A percentile compares a stretch with the other conserved stretches of the same genome.
Conservation (phyloP, 345 rosid species). For the Acer saccharum region DNA sequence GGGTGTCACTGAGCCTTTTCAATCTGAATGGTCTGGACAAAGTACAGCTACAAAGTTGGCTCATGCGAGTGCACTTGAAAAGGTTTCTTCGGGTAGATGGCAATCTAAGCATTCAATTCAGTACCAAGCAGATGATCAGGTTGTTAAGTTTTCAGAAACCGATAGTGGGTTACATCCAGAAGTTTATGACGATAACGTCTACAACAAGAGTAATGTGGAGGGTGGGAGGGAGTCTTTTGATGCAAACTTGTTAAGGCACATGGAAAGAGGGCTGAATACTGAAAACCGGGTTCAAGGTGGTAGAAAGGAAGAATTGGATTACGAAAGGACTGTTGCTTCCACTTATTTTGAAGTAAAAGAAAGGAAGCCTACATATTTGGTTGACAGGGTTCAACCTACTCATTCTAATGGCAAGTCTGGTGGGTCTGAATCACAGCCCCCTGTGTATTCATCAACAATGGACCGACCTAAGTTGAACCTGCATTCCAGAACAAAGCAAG, state of each 20-base stretch:
- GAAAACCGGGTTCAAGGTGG: conserved; percentile 44
- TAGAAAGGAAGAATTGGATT: conserved; percentile 41
- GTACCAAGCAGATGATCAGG: conserved; percentile 51
- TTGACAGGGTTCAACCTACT: conserved; percentile 37
- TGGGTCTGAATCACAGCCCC: conserved; percentile 39
- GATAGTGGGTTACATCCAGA: conserved; percentile 33
- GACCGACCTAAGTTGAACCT: conserved; percentile 76
- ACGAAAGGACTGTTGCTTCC: conserved; percentile 34
- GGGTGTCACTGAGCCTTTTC: conserved; percentile 40
- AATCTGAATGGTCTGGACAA: conserved; percentile 49
- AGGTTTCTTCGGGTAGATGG: conserved; percentile 81
- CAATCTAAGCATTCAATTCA: conserved; percentile 53
- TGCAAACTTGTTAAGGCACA: conserved; percentile 33
- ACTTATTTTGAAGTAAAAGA: conserved; percentile 48
- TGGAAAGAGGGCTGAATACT: conserved; percentile 36
- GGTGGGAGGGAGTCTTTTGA: conserved; percentile 38
- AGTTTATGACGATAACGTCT: conserved; percentile 32
- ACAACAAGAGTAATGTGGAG: conserved; percentile 30
- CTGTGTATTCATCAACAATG: conserved; percentile 41
- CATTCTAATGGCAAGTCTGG: conserved; percentile 42
- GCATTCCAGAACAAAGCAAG: conserved; percentile 63
- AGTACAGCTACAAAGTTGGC: conserved; percentile 59
- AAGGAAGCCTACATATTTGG: conserved; percentile 28
- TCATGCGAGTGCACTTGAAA: conserved; percentile 71
- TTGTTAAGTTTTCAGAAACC: conserved; percentile 42